Conservation (phyloP, 768 basidiomycete species). For the Leccinum longicurvipes region DNA sequence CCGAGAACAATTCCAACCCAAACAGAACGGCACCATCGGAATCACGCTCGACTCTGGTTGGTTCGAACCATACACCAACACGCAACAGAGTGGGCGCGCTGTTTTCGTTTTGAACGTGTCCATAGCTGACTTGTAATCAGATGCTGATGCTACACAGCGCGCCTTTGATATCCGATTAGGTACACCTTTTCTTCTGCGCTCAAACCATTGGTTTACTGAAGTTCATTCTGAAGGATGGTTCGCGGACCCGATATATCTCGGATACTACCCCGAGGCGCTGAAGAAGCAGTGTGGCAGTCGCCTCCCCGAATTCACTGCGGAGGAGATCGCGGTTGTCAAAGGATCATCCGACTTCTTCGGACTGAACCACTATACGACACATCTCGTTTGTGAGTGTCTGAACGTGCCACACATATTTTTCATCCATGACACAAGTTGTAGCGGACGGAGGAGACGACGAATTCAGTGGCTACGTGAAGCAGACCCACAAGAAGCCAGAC, state of each 20-base stretch:
- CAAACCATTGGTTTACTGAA: conserved; percentile 23
- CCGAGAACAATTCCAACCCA: conserved; percentile 60
- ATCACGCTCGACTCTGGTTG: conserved; percentile 80
- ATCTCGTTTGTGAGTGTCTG: conserved; percentile 54
- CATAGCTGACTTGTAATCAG: conserved; percentile 31
- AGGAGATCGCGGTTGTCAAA: conserved; percentile 56
- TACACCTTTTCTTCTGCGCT: conserved; percentile 36
- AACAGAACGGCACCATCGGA: conserved; percentile 67
- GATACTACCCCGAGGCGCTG: conserved; percentile 64
- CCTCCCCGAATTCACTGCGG: conserved; percentile 57
- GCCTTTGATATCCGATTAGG: conserved; percentile 77
- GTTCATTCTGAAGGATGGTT: conserved; percentile 52
- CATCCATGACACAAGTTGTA: conserved; percentile 16
- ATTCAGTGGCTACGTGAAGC: conserved; percentile 58
- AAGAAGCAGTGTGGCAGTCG: conserved; percentile 55
- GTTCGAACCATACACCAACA: conserved; percentile 70
- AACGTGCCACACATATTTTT: not conserved
- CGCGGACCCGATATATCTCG: conserved; percentile 73
- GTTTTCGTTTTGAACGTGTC: not conserved
- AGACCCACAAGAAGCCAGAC: conserved; percentile 63
- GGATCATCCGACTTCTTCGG: conserved; percentile 75
- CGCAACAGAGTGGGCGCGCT: conserved; percentile 50
- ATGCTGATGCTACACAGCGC: conserved; percentile 67
- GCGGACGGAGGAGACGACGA: conserved; percentile 66
- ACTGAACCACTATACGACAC: conserved; percentile 76